Percentiles rank a stretch among this genome's conserved stretches.
Evolutionary conservation across 306 rosid genomes (phyloP).

Genomic region (Pyrus pyrifolia): DNA sequence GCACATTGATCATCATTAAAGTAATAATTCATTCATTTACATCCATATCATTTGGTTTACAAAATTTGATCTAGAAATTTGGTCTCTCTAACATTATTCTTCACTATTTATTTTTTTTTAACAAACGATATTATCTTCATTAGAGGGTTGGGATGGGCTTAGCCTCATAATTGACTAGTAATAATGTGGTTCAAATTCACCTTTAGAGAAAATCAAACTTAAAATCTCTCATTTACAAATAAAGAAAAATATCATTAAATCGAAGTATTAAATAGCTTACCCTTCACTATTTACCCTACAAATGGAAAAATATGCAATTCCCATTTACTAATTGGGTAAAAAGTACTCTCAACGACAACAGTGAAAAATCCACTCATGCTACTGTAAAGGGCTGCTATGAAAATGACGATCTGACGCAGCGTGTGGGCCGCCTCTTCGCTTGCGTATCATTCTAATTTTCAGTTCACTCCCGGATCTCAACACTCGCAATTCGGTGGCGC

Average conservation of each 20-base stretch:
- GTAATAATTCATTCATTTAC: too few relatives aligned
- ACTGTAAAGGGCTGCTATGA: background rate
- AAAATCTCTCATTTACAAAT: fast-evolving
- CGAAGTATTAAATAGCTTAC: too few relatives aligned
- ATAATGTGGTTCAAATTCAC: too few relatives aligned
- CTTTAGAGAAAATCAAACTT: fast-evolving
- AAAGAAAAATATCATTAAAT: too few relatives aligned
- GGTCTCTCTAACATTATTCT: too few relatives aligned
- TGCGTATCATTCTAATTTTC: background rate
- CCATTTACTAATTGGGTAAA: background rate
- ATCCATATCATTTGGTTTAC: too few relatives aligned
- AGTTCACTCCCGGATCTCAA: background rate
- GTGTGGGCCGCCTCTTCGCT: background rate
- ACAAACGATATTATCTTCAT: too few relatives aligned
- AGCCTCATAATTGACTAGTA: too few relatives aligned
- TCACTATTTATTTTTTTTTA: too few relatives aligned
- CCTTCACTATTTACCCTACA: background rate
- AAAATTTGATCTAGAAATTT: too few relatives aligned
- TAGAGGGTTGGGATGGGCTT: too few relatives aligned
- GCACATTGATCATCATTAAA: too few relatives aligned
- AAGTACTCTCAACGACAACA: background rate
- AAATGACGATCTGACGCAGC: background rate
- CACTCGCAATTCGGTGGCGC: slow-evolving; percentile 5
- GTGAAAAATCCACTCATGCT: background rate
- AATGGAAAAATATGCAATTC: background rate